These are phyloP conservation scores for Sphaceloma murrayae DNA, from an alignment of 2,329 filamentous ascomycete genomes.

Conservation along the genomic window DNA sequence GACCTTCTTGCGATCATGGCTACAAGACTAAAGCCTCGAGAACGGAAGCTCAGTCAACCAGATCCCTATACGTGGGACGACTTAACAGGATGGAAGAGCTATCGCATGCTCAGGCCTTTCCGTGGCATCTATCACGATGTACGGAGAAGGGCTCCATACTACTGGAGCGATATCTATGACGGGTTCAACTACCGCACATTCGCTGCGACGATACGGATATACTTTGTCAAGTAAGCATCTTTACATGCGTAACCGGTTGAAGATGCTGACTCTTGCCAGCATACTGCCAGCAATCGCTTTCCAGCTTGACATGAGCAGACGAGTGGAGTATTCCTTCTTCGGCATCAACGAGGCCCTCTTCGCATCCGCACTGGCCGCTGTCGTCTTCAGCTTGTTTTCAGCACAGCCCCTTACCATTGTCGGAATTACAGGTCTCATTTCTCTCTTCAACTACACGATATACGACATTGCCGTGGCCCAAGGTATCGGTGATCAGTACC, in stretches of 20 bases:
- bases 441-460: conserved; percentile 50
- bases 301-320: conserved; percentile 48
- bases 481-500: conserved; percentile 41
- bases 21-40: conserved; percentile 1
- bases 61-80: conserved; percentile 31
- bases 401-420: conserved; percentile 49
- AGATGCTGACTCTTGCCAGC: conserved; percentile 22
- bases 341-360: conserved; percentile 50
- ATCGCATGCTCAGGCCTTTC: conserved; percentile 35
- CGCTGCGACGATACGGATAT: conserved; percentile 48
- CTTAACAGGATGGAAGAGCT: conserved; percentile 29
- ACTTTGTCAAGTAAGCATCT: conserved; percentile 44
- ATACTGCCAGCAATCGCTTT: conserved; percentile 51
- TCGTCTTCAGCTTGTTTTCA: conserved; percentile 45
- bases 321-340: conserved; percentile 43
- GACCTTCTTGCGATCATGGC: conserved; percentile 4
- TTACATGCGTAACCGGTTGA: neutral
- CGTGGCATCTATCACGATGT: conserved; percentile 48
- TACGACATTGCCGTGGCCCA: conserved; percentile 46
- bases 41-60: neutral
- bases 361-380: conserved; percentile 45
- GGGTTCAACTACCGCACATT: conserved; percentile 47
- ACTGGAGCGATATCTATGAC: conserved; percentile 47
- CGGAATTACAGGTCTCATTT: conserved; percentile 47
- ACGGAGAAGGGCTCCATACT: conserved; percentile 44